Evolutionary conservation across 495 filamentous ascomycete genomes (phyloP), one percentile per base, ranked within the genome.

Genomic region (Aspergillus wentii): DNA sequence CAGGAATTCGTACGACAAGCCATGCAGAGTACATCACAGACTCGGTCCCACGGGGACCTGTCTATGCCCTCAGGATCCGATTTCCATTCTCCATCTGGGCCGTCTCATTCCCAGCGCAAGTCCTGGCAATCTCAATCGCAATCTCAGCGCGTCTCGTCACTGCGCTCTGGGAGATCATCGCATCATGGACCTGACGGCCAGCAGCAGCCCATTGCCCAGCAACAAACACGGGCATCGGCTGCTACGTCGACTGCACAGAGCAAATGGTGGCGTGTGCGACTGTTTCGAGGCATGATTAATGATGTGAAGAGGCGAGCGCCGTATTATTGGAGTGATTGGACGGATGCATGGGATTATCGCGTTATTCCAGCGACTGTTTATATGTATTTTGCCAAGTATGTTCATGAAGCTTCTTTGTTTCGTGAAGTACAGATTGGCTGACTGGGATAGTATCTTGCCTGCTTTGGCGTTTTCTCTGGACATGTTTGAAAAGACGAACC

Each of bases 341-440:
- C 62, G 19, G 86, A 91, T 64, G 86, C 86, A 3, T 88, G 83
- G 85, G 79, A 88, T 56, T 92, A 92, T 63, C 75, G 86, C 22
- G 81, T 88, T 25, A 69, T 92, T 18, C 84, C 86, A 22, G 83
- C 82, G 17, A 88, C 86, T 22, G 70, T 92, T 31, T 89, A 89
- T 60, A 92, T 89, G 85, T 91, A 88, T 62, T 91, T 90, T 70
- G 86, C 85, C 17, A 90, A 90, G 85, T 88, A 68, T 52, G 78
- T 42, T 31, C 3, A 4, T 25, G 10, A n/a, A 9, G 10, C 26
- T 29, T 13, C 26, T n/a, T n/a, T n/a, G 10, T n/a, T 9, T 9
- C 17, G 19, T 35, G 13, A 9, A n/a, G 18, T 17, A 4, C 3
- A 27, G 22, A 17, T 27, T 6, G 10, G 17, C 7, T 19, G 3